Evolutionary conservation across 352 stramenopile genomes (phyloP), one percentile per base, ranked within the genome.

Genomic region (Achlya hypogyna): DNA sequence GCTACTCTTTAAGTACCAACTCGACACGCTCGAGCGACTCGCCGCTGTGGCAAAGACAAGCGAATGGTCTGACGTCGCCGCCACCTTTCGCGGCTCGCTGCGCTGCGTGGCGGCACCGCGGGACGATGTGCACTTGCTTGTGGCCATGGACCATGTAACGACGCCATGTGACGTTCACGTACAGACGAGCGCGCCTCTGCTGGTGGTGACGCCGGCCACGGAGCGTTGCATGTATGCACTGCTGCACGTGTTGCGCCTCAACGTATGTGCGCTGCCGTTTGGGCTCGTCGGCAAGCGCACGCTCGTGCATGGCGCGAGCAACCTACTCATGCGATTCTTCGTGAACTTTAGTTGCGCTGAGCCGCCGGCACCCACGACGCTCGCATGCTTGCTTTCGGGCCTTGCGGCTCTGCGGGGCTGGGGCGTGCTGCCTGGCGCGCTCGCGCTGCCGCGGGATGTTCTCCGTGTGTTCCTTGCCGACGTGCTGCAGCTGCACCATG

Each of bases 191-290:
- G 47, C 28, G 34, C 32, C 54, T 20, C 47, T 35, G 34, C 45
- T 64, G 6, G 32, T 34, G 23, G 32, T 64, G 14, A 51, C 47
- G 27, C 54, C 54, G 18, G 22, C 32, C 4, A 64, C 54, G 4
- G 4, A 49, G 25, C 32, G 54, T 4, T 64, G 54, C 25, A 31
- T 51, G 8, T 64, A 51, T 64, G 54, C 54, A 0, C 35, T 64
- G 0, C 35, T 51, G 20, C 54, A 64, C 34, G 54, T 31, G 4
- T 16, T 64, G 54, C 54, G 23, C 12, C 38, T 64, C 22, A 51
- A 47, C 27, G 35, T 51, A 9, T 49, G 54, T n/a, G 25, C 29
- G 0, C 32, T 64, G 54, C 32, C 35, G 8, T 49, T 45, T 25
- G 54, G 32, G 2, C 32, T 18, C 6, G 14, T 12, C 25, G n/a